Conservation (phyloP, 352 stramenopile species). For the Globisporangium polare region DNA sequence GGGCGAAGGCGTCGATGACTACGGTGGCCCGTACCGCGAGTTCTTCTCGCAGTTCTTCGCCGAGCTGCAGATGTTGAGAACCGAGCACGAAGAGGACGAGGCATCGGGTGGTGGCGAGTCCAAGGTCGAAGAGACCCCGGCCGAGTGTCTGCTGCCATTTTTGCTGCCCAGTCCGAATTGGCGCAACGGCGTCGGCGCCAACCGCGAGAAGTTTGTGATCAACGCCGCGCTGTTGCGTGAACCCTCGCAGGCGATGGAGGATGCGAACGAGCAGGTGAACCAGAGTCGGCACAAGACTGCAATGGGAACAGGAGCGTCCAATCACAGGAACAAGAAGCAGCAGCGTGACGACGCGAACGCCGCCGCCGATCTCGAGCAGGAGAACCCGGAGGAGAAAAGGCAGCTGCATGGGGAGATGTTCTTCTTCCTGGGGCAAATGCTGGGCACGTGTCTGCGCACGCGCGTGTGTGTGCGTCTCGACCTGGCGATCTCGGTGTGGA, state of each 20-base stretch:
- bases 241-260: background rate
- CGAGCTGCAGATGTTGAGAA: conserved; percentile 48
- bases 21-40: conserved; percentile 92
- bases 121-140: conserved; percentile 15
- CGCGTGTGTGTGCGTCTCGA: conserved; percentile 74
- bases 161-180: conserved; percentile 87
- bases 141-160: conserved; percentile 74
- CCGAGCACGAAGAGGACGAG: conserved; percentile 8
- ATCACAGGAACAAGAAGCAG: background rate
- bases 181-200: conserved; percentile 68
- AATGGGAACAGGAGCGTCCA: background rate
- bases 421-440: conserved; percentile 87
- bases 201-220: conserved; percentile 84
- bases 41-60: conserved; percentile 89
- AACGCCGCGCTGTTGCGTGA: conserved; percentile 39
- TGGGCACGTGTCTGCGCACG: conserved; percentile 85
- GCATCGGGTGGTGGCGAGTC: background rate
- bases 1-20: conserved; percentile 93
- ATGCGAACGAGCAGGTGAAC: background rate
- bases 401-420: conserved; percentile 83
- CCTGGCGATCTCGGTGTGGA: conserved; percentile 67
- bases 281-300: background rate
- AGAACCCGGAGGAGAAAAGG: conserved; percentile 43
- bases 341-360: background rate
- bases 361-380: conserved; percentile 7